A percentile compares a stretch with the other conserved stretches of the same genome.
Evolutionary conservation across 805 yeast species (phyloP).

Genomic region (Candida suzukii): DNA sequence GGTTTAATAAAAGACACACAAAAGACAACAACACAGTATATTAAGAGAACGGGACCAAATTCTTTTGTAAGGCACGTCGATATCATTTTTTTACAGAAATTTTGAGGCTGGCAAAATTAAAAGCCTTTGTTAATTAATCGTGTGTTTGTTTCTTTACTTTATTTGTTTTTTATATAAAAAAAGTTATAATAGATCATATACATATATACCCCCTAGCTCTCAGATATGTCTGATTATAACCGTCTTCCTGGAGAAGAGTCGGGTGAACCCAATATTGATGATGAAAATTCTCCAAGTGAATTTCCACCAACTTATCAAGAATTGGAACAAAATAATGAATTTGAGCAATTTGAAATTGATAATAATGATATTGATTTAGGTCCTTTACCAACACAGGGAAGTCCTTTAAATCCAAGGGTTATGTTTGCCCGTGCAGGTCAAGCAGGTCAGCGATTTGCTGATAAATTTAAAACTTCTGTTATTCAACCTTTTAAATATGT

Average conservation of each 20-base stretch:
- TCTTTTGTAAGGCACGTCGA: no score
- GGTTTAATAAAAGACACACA: no score
- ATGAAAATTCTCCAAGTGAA: constrained; percentile 18
- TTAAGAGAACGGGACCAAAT: no score
- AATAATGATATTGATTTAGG: constrained; percentile 17
- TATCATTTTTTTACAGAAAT: no score
- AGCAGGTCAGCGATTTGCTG: constrained; percentile 28
- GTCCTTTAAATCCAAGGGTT: constrained; percentile 11
- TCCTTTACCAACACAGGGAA: background rate
- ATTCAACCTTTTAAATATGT: constrained; percentile 37
- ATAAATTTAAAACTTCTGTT: constrained; percentile 27
- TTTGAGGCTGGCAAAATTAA: no score
- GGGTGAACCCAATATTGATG: constrained; percentile 1
- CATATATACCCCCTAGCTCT: no score
- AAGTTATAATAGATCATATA: no score
- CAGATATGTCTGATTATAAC: no score
- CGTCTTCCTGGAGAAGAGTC: background rate
- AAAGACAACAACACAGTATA: no score
- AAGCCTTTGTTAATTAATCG: no score
- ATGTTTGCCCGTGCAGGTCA: constrained; percentile 31
- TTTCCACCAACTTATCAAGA: constrained; percentile 20
- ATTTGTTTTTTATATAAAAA: no score
- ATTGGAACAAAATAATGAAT: constrained; percentile 4
- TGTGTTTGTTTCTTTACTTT: no score
- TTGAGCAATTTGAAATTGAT: constrained; percentile 39